Conservation (phyloP, 148 eudicot genomes). For the Rhododendron simsii region DNA sequence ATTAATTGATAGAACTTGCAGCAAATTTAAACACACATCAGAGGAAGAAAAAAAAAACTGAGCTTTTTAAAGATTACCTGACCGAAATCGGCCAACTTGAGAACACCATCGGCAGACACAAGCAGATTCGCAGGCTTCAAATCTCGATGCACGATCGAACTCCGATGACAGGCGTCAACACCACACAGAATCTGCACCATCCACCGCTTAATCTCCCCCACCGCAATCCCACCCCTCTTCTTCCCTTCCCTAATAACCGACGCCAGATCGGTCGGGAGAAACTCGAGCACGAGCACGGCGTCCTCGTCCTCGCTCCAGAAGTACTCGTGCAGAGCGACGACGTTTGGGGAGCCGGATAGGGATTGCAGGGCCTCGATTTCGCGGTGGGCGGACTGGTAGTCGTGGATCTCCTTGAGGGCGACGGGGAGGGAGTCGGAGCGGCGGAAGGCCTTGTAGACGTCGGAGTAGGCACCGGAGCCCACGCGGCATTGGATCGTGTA, state of each 20-base stretch:
- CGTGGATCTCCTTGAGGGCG: conserved; percentile 91
- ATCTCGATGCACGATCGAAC: conserved; percentile 79
- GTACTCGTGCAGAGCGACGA: conserved; percentile 68
- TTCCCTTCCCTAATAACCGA: conserved; percentile 49
- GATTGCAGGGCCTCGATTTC: conserved; percentile 80
- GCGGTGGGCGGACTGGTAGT: conserved; percentile 65
- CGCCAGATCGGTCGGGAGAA: conserved; percentile 51
- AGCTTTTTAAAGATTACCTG: conserved; percentile 39
- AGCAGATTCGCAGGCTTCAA: conserved; percentile 85
- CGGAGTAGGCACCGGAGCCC: conserved; percentile 90
- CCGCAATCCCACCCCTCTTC: conserved; percentile 38
- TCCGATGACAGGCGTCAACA: conserved; percentile 82
- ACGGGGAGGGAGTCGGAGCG: conserved; percentile 41
- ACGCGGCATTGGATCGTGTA: conserved; percentile 53
- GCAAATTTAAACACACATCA: background rate
- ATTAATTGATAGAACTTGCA: background rate
- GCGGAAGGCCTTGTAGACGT: conserved; percentile 68
- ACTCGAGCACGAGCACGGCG: conserved; percentile 81
- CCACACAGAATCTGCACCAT: conserved; percentile 74
- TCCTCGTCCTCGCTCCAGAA: conserved; percentile 85
- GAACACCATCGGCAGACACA: conserved; percentile 65
- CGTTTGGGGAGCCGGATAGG: conserved; percentile 55
- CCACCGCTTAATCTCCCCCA: conserved; percentile 80
- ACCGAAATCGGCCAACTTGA: conserved; percentile 93
- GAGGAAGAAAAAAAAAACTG: background rate